These are phyloP conservation scores for Lactarius sp. DNA, from an alignment of 768 basidiomycete genomes.

Conservation along the genomic window DNA sequence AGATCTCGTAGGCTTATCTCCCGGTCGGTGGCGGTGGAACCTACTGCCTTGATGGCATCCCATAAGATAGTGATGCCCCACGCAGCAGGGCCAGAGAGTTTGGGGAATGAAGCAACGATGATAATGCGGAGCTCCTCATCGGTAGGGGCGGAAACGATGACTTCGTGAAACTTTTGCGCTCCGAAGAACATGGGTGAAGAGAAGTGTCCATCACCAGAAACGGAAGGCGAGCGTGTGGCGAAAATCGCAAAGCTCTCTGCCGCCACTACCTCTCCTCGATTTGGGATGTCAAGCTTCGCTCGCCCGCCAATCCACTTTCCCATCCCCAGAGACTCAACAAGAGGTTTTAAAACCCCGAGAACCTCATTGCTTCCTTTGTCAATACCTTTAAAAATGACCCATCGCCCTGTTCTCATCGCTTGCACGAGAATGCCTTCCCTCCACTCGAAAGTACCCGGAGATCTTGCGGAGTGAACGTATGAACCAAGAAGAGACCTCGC, in stretches of 20 bases:
- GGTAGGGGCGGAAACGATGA: conserved; percentile 57
- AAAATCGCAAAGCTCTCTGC: conserved; percentile 81
- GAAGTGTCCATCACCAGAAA: conserved; percentile 45
- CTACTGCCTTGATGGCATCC: conserved; percentile 51
- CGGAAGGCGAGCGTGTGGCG: conserved; percentile 70
- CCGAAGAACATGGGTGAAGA: conserved; percentile 72
- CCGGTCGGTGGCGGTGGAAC: conserved; percentile 47
- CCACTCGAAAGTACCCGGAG: conserved; percentile 91
- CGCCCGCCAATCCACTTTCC: conserved; percentile 73
- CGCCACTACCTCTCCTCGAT: conserved; percentile 68
- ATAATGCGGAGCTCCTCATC: conserved; percentile 66
- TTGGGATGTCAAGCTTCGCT: conserved; percentile 66
- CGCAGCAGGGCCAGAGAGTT: conserved; percentile 47
- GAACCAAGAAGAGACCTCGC: conserved; percentile 90
- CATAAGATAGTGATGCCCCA: conserved; percentile 62
- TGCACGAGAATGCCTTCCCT: conserved; percentile 90
- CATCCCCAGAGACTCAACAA: conserved; percentile 65
- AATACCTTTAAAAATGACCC: conserved; percentile 91
- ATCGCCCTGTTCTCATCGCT: conserved; percentile 84
- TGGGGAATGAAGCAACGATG: conserved; percentile 59
- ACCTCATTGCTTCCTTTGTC: conserved; percentile 89
- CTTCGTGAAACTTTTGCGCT: conserved; percentile 75
- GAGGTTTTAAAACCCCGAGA: conserved; percentile 77
- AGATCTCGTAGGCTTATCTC: conserved; percentile 75
- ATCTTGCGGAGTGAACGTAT: conserved; percentile 79